Percentiles rank a stretch among this genome's conserved stretches.
Conservation (phyloP, 108 stramenopile species). For the Nannochloropsis oceanica region DNA sequence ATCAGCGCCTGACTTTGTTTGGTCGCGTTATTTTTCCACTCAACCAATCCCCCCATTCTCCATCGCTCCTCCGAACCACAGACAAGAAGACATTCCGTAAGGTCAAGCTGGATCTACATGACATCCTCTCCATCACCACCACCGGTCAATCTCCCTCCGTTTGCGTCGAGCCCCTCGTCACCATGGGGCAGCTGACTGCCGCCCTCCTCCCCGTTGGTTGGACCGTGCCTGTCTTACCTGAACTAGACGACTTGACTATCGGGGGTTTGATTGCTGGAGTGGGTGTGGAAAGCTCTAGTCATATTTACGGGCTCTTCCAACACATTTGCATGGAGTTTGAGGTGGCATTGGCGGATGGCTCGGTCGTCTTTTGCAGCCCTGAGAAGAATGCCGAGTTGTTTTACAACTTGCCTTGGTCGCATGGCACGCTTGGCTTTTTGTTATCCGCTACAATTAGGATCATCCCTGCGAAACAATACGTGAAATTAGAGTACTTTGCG, state of each 20-base stretch:
- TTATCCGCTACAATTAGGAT: constrained; percentile 36
- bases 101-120: not conserved
- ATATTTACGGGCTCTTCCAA: constrained; percentile 45
- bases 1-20: too few relatives aligned
- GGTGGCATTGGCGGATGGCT: constrained; percentile 34
- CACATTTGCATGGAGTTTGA: constrained; percentile 39
- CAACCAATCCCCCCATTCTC: not conserved
- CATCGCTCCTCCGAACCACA: not conserved
- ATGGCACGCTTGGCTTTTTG: constrained; percentile 48
- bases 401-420: constrained; percentile 48
- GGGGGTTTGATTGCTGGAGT: constrained; percentile 45
- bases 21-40: too few relatives aligned
- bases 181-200: constrained; percentile 14
- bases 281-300: constrained; percentile 44
- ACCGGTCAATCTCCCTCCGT: not conserved
- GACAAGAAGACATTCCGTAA: not conserved
- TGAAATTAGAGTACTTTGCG: constrained; percentile 30
- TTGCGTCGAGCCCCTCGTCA: constrained; percentile 13
- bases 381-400: constrained; percentile 45
- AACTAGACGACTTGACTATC: constrained; percentile 49
- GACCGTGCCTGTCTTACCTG: constrained; percentile 30
- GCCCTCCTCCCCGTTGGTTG: constrained; percentile 15
- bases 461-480: constrained; percentile 36
- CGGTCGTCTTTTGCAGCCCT: constrained; percentile 34
- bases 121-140: not conserved